phyloP scores from a whole-genome alignment of 1,284 basidiomycete species.

The Trichosporon sp. region DNA sequence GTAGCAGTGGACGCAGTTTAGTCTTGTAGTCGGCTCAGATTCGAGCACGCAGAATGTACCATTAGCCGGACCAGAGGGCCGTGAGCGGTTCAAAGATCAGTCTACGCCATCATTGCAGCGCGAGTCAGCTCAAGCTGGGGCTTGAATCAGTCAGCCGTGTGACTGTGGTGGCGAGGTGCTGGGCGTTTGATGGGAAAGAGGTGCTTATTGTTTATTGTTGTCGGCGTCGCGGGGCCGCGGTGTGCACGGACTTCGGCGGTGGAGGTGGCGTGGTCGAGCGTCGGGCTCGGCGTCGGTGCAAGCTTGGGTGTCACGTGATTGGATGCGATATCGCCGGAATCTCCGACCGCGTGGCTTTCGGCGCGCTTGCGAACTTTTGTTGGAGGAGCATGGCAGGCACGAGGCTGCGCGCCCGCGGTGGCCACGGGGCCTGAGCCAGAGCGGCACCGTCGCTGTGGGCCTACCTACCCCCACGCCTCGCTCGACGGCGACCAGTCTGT shows the following conservation, averaged over 20 bases:
- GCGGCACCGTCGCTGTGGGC: not conserved
- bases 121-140: no score
- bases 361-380: not conserved
- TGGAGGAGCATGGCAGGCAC: not conserved
- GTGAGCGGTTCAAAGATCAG: no score
- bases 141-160: not conserved
- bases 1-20: no score
- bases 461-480: not conserved
- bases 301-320: not conserved
- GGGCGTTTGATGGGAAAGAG: not conserved
- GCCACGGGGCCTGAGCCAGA: not conserved
- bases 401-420: not conserved
- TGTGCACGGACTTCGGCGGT: not conserved
- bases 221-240: not conserved
- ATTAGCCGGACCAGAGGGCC: no score
- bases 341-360: not conserved
- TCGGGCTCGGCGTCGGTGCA: no score
- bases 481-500: not conserved
- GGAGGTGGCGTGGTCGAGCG: not conserved
- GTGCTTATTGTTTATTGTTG: no score
- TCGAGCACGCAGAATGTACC: no score
- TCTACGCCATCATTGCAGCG: no score
- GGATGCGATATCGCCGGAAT: not conserved
- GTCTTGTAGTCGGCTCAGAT: no score
- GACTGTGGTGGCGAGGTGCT: not conserved